These are phyloP conservation scores for Haplographium delicatum DNA, from an alignment of 495 filamentous ascomycete genomes.

Conservation along the genomic window DNA sequence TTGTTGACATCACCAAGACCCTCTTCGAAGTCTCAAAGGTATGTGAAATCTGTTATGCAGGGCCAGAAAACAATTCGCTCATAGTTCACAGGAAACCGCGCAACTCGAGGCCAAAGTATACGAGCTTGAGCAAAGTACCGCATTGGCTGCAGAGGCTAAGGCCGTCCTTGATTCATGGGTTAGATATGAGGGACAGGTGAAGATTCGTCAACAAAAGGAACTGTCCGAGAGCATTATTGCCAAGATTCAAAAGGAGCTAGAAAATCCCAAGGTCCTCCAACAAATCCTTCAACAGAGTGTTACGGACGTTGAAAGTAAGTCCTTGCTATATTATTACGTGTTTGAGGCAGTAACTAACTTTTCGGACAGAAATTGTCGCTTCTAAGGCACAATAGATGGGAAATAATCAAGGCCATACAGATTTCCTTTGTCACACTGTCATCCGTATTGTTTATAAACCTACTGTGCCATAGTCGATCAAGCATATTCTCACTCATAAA, in stretches of 20 bases:
- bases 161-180: slow-evolving; percentile 95
- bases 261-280: slow-evolving; percentile 91
- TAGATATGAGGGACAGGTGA: slow-evolving; percentile 95
- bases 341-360: slow-evolving; percentile 13
- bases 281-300: slow-evolving; percentile 95
- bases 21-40: slow-evolving; percentile 99
- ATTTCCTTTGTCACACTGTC: slow-evolving; percentile 40
- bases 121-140: slow-evolving; percentile 93
- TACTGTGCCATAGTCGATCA: slow-evolving; percentile 41
- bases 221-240: slow-evolving; percentile 85
- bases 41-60: slow-evolving; percentile 10
- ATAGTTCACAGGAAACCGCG: slow-evolving; percentile 77
- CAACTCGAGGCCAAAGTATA: slow-evolving; percentile 90
- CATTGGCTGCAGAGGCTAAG: slow-evolving; percentile 88
- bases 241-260: slow-evolving; percentile 97
- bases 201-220: slow-evolving; percentile 96
- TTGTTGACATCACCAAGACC: slow-evolving; percentile 92
- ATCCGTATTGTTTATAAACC: slow-evolving; percentile 36
- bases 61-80: slow-evolving; percentile 1
- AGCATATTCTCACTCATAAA: slow-evolving; percentile 19
- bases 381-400: slow-evolving; percentile 49
- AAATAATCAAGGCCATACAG: slow-evolving; percentile 30
- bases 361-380: slow-evolving; percentile 42
- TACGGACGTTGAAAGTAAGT: slow-evolving; percentile 92
- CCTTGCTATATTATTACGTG: background rate